phyloP scores from a whole-genome alignment of 202 grass and related monocot genomes.

The Alloteropsis angusta region DNA sequence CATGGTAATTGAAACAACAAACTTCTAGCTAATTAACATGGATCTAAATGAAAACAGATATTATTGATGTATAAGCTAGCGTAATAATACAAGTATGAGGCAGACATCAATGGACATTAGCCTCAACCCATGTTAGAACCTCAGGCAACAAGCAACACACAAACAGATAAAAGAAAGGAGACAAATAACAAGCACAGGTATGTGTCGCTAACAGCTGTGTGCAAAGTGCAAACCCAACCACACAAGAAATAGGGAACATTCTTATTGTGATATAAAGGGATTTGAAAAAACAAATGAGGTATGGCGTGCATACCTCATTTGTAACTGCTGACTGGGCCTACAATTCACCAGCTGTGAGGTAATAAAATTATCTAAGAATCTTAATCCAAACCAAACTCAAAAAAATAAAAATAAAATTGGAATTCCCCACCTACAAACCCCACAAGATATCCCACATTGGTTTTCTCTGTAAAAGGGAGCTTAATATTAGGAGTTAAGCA shows the following conservation, averaged over 20 bases:
- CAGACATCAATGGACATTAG: background rate
- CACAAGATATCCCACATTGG: background rate
- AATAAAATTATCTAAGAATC: background rate
- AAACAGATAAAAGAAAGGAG: constrained; percentile 4
- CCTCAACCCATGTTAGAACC: background rate
- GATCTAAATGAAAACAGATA: background rate
- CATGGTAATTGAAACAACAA: constrained; percentile 4
- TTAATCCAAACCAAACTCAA: background rate
- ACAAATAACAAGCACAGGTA: constrained; percentile 5
- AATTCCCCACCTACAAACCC: background rate
- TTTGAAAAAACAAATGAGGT: background rate
- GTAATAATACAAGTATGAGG: background rate
- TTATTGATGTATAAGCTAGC: background rate
- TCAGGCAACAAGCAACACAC: background rate
- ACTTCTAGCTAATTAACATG: background rate
- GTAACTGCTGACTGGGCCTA: background rate
- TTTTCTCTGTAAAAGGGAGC: background rate
- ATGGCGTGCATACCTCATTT: background rate
- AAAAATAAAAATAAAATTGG: too few relatives aligned
- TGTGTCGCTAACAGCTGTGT: background rate
- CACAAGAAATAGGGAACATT: background rate
- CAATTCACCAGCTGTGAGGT: background rate
- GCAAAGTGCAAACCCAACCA: background rate
- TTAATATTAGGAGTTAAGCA: background rate
- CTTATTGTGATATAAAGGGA: background rate